Evolutionary conservation across 2,329 filamentous ascomycete genomes (phyloP).

Genomic region (Dothiorella sarmentorum): DNA sequence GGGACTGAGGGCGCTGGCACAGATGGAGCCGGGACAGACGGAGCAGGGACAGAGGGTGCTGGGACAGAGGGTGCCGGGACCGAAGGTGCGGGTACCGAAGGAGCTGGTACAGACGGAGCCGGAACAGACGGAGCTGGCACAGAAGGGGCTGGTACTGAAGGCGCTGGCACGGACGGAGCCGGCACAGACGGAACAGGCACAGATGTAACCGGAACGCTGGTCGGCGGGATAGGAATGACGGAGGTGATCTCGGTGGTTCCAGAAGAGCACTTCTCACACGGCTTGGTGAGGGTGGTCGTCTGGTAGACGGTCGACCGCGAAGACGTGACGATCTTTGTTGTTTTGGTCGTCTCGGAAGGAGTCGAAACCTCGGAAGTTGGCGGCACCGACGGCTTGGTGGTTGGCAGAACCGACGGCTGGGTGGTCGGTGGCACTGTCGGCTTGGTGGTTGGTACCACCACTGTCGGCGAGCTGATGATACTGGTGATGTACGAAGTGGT

Average conservation of each 20-base stretch:
- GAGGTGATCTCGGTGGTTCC: neutral
- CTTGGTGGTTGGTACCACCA: too few species aligned
- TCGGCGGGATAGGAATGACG: neutral
- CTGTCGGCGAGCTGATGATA: neutral
- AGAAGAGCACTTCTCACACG: neutral
- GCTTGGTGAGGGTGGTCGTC: neutral
- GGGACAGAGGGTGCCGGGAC: neutral
- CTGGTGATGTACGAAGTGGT: constrained; percentile 9
- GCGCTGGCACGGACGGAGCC: neutral
- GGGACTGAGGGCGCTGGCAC: neutral
- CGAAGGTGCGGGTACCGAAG: neutral
- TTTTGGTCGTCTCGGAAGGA: neutral
- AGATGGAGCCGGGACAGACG: neutral
- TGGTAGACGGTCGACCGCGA: constrained; percentile 9
- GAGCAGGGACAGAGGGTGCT: neutral
- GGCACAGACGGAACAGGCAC: neutral
- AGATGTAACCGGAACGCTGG: neutral
- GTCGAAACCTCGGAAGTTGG: neutral
- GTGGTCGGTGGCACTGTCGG: neutral
- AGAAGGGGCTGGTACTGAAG: neutral
- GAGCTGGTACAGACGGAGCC: neutral
- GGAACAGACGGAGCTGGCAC: neutral
- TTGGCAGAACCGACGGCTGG: too few species aligned
- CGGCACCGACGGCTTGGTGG: neutral
- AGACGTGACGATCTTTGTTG: neutral